A percentile compares a stretch with the other conserved stretches of the same genome.
Evolutionary conservation across 2,329 filamentous ascomycete species (phyloP).

Genomic region (Aurifilum marmelostoma): DNA sequence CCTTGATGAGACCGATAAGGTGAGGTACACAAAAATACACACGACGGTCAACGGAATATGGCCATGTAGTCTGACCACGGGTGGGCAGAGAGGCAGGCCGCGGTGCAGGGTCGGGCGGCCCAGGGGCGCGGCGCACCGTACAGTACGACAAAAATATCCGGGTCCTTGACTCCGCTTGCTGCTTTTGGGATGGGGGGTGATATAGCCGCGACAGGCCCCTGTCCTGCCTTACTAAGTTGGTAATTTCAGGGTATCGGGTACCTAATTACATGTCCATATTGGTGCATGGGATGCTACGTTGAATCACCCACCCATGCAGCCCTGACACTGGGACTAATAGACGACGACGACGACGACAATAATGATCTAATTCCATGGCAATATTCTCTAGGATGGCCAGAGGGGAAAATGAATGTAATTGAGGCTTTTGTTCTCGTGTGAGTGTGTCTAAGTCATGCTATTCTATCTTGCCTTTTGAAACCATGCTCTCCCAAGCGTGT

Average conservation of each 20-base stretch:
- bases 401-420: neutral
- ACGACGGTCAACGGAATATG: neutral
- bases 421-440: neutral
- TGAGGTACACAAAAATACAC: conserved; percentile 3
- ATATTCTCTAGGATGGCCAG: no score
- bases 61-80: neutral
- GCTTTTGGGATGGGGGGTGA: conserved; percentile 1
- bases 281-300: neutral
- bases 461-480: no score
- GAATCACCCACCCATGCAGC: neutral
- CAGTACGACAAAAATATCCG: conserved; percentile 12
- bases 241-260: no score
- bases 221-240: neutral
- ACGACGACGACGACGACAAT: neutral
- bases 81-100: neutral
- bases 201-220: conserved; percentile 12
- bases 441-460: neutral
- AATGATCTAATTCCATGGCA: no score
- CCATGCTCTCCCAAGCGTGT: neutral
- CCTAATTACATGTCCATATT: neutral
- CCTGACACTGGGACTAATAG: neutral
- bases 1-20: neutral
- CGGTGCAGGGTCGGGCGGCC: neutral
- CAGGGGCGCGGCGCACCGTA: neutral
- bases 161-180: conserved; percentile 1